These are phyloP conservation scores for Mortierella sp. DNA, from an alignment of 371 early-diverging fungal genomes.

Conservation along the genomic window DNA sequence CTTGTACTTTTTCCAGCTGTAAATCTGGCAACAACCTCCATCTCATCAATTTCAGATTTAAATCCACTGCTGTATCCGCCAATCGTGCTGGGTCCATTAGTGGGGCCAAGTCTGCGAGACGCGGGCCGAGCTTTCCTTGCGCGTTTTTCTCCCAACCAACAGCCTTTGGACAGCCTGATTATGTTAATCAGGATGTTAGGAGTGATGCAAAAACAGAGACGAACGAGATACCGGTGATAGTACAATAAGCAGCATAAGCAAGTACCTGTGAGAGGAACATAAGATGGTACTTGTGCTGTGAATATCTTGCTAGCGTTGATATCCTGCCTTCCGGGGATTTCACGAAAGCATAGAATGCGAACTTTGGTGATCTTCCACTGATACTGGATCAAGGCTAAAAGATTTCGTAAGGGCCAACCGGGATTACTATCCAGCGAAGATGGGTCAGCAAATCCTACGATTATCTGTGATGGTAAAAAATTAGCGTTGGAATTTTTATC, in stretches of 20 bases:
- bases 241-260: no score
- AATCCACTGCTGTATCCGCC: conserved; percentile 89
- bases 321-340: conserved; percentile 58
- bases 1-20: conserved; percentile 83
- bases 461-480: conserved; percentile 35
- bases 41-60: conserved; percentile 96
- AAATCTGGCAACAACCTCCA: conserved; percentile 93
- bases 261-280: conserved; percentile 31
- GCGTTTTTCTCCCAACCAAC: conserved; percentile 95
- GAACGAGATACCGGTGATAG: background rate
- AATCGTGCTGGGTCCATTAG: conserved; percentile 67
- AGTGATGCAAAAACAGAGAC: no score
- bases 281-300: conserved; percentile 18
- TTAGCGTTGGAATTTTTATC: background rate
- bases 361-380: conserved; percentile 61
- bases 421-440: conserved; percentile 72
- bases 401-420: conserved; percentile 94
- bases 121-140: conserved; percentile 84
- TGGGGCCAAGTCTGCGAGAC: conserved; percentile 86
- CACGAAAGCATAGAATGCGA: conserved; percentile 84
- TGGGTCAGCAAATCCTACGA: conserved; percentile 89
- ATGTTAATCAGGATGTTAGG: no score
- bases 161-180: conserved; percentile 63
- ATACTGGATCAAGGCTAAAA: conserved; percentile 74
- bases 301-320: conserved; percentile 48